phyloP scores from a whole-genome alignment of 2,329 filamentous ascomycete genomes.

The Leptographium flavum region DNA sequence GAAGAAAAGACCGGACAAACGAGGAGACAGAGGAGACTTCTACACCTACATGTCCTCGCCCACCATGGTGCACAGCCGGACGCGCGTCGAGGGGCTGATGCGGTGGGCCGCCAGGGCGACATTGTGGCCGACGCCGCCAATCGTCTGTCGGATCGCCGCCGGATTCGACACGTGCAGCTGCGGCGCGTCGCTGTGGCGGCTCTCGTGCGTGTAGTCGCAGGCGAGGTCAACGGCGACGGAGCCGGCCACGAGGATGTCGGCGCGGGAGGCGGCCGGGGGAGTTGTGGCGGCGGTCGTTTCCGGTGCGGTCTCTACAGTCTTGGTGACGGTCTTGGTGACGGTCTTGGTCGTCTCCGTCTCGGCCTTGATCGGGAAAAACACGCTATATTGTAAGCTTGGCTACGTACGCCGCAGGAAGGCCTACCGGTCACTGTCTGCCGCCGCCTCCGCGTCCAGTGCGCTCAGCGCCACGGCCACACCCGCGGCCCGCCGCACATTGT shows the following conservation, averaged over 20 bases:
- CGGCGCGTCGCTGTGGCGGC: conserved; percentile 21
- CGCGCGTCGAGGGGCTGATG: conserved; percentile 41
- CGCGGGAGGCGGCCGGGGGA: background rate
- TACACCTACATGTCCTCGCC: conserved; percentile 58
- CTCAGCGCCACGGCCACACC: conserved; percentile 37
- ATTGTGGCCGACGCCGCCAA: conserved; percentile 87
- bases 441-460: conserved; percentile 2
- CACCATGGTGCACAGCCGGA: conserved; percentile 66
- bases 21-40: background rate
- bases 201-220: conserved; percentile 51
- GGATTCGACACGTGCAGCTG: conserved; percentile 73
- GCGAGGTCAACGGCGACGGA: conserved; percentile 77
- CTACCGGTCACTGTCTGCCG: too few relatives aligned
- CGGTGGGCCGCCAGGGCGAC: conserved; percentile 73
- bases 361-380: too few relatives aligned
- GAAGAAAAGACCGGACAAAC: background rate
- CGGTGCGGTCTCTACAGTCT: too few relatives aligned
- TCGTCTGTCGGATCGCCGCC: conserved; percentile 61
- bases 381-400: too few relatives aligned
- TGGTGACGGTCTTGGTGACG: background rate
- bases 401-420: too few relatives aligned
- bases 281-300: too few relatives aligned
- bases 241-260: conserved; percentile 76
- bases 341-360: background rate
- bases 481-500: conserved; percentile 40